Percentiles rank a stretch among this genome's conserved stretches.
These are phyloP conservation scores for Backusella australiensis DNA, from an alignment of 192 early-diverging fungal genomes.

Conservation along the genomic window DNA sequence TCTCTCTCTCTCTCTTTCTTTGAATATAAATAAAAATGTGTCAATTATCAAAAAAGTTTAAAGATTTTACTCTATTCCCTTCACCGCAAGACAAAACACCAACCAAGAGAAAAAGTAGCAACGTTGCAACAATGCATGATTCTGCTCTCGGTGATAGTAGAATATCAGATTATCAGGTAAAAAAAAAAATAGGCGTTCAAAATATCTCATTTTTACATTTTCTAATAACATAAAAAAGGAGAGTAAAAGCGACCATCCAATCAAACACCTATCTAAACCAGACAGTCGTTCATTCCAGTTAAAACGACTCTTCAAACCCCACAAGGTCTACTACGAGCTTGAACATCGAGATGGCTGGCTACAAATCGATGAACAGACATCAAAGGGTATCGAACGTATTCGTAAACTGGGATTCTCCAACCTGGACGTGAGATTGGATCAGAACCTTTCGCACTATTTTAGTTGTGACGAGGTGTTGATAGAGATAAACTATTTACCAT, in stretches of 20 bases:
- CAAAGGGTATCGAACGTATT: not conserved
- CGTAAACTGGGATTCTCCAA: not conserved
- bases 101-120: not conserved
- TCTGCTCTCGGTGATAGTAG: not conserved
- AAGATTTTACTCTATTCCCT: not conserved
- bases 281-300: not conserved
- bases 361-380: not conserved
- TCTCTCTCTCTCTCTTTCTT: not conserved
- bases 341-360: not conserved
- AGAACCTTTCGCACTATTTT: not conserved
- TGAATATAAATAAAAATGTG: not conserved
- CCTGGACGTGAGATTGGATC: not conserved
- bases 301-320: not conserved
- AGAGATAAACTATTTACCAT: not conserved
- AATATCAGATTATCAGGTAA: conserved; percentile 4
- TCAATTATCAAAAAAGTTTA: not conserved
- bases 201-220: not conserved
- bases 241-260: not conserved
- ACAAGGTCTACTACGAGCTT: not conserved
- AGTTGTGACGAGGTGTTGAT: not conserved
- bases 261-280: not conserved
- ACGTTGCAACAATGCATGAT: not conserved
- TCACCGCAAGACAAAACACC: not conserved
- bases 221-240: not conserved
- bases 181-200: not conserved